Base-by-base conservation (phyloP, 2,329 filamentous ascomycete species). In the Ceratocystis papillata region DNA sequence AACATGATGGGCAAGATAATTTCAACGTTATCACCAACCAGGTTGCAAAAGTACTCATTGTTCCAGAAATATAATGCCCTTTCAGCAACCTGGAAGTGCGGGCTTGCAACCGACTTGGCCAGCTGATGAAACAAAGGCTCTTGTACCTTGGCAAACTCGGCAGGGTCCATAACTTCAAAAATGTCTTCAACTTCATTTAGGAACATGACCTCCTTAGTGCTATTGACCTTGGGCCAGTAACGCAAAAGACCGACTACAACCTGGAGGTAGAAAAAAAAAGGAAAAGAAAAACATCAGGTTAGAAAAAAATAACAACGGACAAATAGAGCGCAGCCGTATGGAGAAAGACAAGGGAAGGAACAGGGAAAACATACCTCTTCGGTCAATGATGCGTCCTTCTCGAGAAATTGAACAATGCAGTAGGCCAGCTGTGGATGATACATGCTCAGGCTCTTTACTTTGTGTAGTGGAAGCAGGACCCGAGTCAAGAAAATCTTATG, bases 171-270 rank as follows among this genome's bases (percentile, higher is more conserved):
- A 61, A 99, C 94, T 77, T 99, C 94, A 74, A 99, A 99, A 69
- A 99, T 99, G 74, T 99, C 94, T 76, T 99, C 94, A 44, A 99
- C 93, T 76, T 99, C 94, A 72, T 99, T 99, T 72, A 99, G 80
- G 78, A 95, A 99, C 94, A 99, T 99, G 73, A 99, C 94, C 77
- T 99, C 94, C 77, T 99, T 99, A 64, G 94, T 99, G 77, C 94
- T 97, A 78, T 99, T 99, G 72, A 96, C 90, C 80, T 99, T 99
- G 61, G 94, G 94, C 94, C 94, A 99, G 76, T 96, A 99, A 71
- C 94, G 87, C 69, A 99, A 81, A 66, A 99, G 81, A 59, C 94
- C 94, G 70, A 97, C 85, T 62, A 99, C 94, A 69, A 97, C 91
- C 89, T 92, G 69, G 17, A 46, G 17, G 10, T 10, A 53, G 45